Conservation (phyloP, 768 basidiomycete genomes). For the Ephemerocybe angulata region DNA sequence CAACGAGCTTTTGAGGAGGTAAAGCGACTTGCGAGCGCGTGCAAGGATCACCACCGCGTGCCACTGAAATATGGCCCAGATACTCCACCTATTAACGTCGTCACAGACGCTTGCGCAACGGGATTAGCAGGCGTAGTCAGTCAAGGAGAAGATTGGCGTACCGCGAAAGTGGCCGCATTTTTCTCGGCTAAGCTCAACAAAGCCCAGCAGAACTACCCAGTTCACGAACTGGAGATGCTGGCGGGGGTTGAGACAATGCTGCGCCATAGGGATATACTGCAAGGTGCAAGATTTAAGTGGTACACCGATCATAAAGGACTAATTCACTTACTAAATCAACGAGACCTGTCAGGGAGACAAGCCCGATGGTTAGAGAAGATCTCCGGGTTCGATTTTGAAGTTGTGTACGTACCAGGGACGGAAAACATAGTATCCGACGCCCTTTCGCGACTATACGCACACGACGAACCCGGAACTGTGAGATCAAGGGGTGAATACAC, state of each 20-base stretch:
- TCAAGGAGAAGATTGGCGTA: slow-evolving; percentile 23
- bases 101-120: slow-evolving; percentile 24
- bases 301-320: slow-evolving; percentile 29
- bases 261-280: slow-evolving; percentile 23
- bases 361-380: slow-evolving; percentile 33
- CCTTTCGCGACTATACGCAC: slow-evolving; percentile 24
- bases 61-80: slow-evolving; percentile 15
- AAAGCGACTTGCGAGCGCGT: slow-evolving; percentile 16
- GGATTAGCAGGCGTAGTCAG: slow-evolving; percentile 21
- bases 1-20: slow-evolving; percentile 29
- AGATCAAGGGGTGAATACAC: slow-evolving; percentile 4
- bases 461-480: slow-evolving; percentile 9
- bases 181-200: slow-evolving; percentile 26
- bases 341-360: slow-evolving; percentile 29
- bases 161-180: slow-evolving; percentile 27
- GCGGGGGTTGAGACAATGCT: slow-evolving; percentile 34
- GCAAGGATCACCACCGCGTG: slow-evolving; percentile 11
- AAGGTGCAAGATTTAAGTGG: slow-evolving; percentile 23
- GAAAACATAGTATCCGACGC: slow-evolving; percentile 34
- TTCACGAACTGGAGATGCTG: slow-evolving; percentile 36
- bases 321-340: slow-evolving; percentile 23
- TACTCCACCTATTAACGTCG: slow-evolving; percentile 19
- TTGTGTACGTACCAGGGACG: slow-evolving; percentile 23
- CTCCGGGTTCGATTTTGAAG: slow-evolving; percentile 15
- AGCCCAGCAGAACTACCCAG: slow-evolving; percentile 31